Conservation (phyloP, 306 rosid genomes). For the Elaeagnus macrophylla region DNA sequence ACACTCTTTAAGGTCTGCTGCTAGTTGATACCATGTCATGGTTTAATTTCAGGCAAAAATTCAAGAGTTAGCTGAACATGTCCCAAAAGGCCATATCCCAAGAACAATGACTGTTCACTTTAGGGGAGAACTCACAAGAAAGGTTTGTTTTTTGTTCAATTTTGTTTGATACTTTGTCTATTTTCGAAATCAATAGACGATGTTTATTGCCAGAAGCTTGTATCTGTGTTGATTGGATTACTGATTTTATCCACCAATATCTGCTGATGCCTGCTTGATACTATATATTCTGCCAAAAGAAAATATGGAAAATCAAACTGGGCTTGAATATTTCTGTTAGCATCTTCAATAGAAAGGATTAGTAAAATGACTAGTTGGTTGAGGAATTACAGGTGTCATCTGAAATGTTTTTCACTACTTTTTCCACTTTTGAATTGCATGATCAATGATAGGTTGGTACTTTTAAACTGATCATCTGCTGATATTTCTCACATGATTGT, state of each 20-base stretch:
- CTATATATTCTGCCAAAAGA: too few relatives aligned
- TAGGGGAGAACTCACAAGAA: conserved; percentile 97
- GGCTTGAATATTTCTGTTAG: too few relatives aligned
- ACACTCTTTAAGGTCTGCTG: conserved; percentile 5
- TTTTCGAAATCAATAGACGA: not conserved
- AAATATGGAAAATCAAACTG: too few relatives aligned
- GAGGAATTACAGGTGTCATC: too few relatives aligned
- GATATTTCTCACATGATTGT: conserved; percentile 5
- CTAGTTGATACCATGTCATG: conserved; percentile 6
- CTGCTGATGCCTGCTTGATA: too few relatives aligned
- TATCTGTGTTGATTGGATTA: not conserved
- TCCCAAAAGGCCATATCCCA: conserved; percentile 97
- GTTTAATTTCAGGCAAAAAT: conserved; percentile 79
- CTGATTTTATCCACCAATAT: too few relatives aligned
- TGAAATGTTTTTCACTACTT: too few relatives aligned
- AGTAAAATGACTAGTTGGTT: too few relatives aligned
- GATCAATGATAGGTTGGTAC: not conserved
- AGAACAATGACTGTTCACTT: conserved; percentile 91
- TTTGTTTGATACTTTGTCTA: conserved; percentile 9
- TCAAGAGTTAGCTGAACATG: conserved; percentile 95
- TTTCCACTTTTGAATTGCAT: too few relatives aligned
- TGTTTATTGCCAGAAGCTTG: not conserved
- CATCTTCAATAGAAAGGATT: too few relatives aligned
- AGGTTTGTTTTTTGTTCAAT: conserved; percentile 42
- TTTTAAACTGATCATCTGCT: conserved; percentile 13